Conservation (phyloP, 306 rosid genomes). For the Fagus sylvatica region DNA sequence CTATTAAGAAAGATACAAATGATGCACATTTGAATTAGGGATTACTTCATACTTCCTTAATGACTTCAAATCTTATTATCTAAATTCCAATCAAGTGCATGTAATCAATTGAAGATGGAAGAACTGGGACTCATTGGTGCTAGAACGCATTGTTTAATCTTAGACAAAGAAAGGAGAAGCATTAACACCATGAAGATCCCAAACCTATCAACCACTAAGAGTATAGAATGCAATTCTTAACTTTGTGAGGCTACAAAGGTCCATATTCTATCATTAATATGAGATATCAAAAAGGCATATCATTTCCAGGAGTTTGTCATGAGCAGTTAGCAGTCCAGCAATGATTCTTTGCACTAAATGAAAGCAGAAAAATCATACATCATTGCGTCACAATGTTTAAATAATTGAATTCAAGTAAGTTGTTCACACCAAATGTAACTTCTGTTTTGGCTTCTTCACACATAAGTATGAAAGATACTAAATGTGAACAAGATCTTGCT, state of each 20-base stretch:
- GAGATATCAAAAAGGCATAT: neutral
- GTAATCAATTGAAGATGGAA: neutral
- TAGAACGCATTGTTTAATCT: neutral
- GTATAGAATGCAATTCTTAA: too few species aligned
- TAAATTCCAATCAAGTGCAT: neutral
- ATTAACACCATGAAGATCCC: neutral
- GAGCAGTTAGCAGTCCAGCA: neutral
- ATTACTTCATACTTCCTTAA: neutral
- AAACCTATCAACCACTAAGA: neutral
- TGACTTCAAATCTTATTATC: neutral
- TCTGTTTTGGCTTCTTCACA: too few species aligned
- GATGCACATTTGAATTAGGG: neutral
- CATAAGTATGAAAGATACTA: too few species aligned
- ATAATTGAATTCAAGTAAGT: neutral
- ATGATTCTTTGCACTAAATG: neutral
- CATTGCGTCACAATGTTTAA: neutral
- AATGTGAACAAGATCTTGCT: too few species aligned
- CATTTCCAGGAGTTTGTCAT: neutral
- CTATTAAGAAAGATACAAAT: neutral
- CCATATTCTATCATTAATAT: neutral
- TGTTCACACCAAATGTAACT: too few species aligned
- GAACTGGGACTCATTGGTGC: neutral
- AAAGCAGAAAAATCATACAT: neutral
- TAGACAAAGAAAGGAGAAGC: conserved; percentile 3
- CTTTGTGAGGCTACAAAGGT: neutral